Evolutionary conservation across 2,329 filamentous ascomycete genomes (phyloP).

Genomic region (Stemphylium vesicarium): DNA sequence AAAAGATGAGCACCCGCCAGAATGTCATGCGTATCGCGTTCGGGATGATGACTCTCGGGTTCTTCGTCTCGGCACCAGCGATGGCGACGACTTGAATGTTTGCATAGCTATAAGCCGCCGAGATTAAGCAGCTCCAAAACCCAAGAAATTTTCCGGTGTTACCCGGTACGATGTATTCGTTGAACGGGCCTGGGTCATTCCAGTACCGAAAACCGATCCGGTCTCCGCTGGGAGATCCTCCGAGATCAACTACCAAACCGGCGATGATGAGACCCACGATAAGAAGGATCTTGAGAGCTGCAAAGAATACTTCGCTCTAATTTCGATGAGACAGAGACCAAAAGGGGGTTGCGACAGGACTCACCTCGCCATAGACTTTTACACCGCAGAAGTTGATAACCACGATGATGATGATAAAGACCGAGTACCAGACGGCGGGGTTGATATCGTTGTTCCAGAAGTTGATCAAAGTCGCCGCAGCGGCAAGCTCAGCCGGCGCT

Average conservation of each 20-base stretch:
- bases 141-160: slow-evolving; percentile 55
- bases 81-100: slow-evolving; percentile 39
- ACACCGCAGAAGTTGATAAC: no score
- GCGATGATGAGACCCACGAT: slow-evolving; percentile 38
- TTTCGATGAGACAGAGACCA: no score
- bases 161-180: not conserved
- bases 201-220: slow-evolving; percentile 69
- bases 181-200: slow-evolving; percentile 65
- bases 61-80: slow-evolving; percentile 39
- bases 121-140: slow-evolving; percentile 60
- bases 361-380: no score
- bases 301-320: no score
- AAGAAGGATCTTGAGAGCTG: slow-evolving; percentile 40
- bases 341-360: no score
- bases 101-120: slow-evolving; percentile 52
- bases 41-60: slow-evolving; percentile 53
- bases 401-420: slow-evolving; percentile 17
- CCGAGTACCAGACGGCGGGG: slow-evolving; percentile 12
- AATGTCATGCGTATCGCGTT: slow-evolving; percentile 45
- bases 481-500: slow-evolving; percentile 63
- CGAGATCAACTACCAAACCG: slow-evolving; percentile 38
- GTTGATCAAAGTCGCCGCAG: slow-evolving; percentile 74
- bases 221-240: slow-evolving; percentile 35
- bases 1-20: no score
- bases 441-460: slow-evolving; percentile 63